Evolutionary conservation across 2,329 filamentous ascomycete species (phyloP).

Genomic region (Cytospora leucostoma): DNA sequence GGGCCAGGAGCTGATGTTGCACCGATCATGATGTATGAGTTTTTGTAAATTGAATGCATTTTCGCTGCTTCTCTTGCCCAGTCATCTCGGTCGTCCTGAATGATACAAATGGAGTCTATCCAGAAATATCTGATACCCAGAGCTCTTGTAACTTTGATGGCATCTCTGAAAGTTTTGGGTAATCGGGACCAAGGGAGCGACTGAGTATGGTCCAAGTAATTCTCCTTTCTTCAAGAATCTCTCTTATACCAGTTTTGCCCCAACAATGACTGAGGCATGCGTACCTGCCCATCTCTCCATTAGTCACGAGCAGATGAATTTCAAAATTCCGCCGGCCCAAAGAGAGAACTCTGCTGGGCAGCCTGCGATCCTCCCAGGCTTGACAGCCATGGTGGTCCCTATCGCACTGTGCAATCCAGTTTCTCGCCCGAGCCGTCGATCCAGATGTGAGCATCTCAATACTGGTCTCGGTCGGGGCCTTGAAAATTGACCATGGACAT

Average conservation of each 20-base stretch:
- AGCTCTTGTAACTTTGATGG: slow-evolving; percentile 25
- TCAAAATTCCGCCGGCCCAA: neutral
- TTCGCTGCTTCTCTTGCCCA: slow-evolving; percentile 30
- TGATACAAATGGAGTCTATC: slow-evolving; percentile 34
- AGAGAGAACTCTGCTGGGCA: neutral
- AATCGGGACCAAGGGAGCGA: neutral
- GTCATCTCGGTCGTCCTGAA: slow-evolving; percentile 29
- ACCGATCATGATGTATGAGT: slow-evolving; percentile 4
- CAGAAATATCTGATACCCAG: slow-evolving; percentile 29
- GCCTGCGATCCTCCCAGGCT: neutral
- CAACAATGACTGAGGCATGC: slow-evolving; percentile 4
- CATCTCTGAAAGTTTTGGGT: slow-evolving; percentile 26
- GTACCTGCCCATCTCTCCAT: neutral
- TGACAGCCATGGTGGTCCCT: neutral
- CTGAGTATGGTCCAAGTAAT: neutral
- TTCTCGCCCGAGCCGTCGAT: neutral
- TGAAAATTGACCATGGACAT: slow-evolving; percentile 1
- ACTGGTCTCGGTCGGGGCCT: neutral
- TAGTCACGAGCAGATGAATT: neutral
- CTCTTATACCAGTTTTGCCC: neutral
- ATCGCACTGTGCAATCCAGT: neutral
- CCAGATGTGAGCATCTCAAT: neutral
- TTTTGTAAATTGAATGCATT: slow-evolving; percentile 34
- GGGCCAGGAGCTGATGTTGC: neutral
- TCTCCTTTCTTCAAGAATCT: neutral